A percentile compares a stretch with the other conserved stretches of the same genome.
Conservation (phyloP, 2,329 filamentous ascomycete genomes). For the Fonsecaea multimorphosa region DNA sequence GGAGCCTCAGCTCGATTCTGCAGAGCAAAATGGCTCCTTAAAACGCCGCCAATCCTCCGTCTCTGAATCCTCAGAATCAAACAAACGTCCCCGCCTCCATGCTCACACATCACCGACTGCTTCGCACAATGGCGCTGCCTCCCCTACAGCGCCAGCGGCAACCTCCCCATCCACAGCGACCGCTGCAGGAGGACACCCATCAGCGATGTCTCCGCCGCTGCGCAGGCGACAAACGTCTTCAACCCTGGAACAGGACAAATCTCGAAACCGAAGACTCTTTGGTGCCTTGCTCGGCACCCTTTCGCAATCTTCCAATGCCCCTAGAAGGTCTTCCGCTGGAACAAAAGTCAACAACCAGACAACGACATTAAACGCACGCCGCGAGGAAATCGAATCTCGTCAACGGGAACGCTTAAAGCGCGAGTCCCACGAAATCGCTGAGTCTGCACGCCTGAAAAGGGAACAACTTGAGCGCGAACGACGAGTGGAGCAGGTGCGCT, state of each 20-base stretch:
- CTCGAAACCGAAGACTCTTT: slow-evolving; percentile 83
- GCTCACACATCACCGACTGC: slow-evolving; percentile 1
- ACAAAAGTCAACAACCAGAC: slow-evolving; percentile 41
- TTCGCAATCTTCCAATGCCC: slow-evolving; percentile 61
- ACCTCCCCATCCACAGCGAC: slow-evolving; percentile 33
- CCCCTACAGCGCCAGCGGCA: slow-evolving; percentile 40
- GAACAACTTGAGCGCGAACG: slow-evolving; percentile 67
- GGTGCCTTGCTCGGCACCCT: slow-evolving; percentile 79
- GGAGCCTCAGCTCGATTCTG: slow-evolving; percentile 20
- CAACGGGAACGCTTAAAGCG: slow-evolving; percentile 76
- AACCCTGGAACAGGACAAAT: slow-evolving; percentile 73
- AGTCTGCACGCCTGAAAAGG: slow-evolving; percentile 68
- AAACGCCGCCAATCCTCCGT: slow-evolving; percentile 34
- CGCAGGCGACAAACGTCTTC: slow-evolving; percentile 32
- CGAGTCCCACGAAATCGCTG: slow-evolving; percentile 74
- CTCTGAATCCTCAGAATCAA: slow-evolving; percentile 28
- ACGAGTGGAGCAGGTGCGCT: slow-evolving; percentile 72
- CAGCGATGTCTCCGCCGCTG: slow-evolving; percentile 24
- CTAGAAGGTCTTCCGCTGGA: slow-evolving; percentile 13
- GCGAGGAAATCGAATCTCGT: slow-evolving; percentile 80
- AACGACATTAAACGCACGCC: slow-evolving; percentile 67
- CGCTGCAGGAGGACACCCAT: slow-evolving; percentile 9
- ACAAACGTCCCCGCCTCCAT: slow-evolving; percentile 33
- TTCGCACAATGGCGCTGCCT: slow-evolving; percentile 57
- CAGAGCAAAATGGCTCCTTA: slow-evolving; percentile 24